These are phyloP conservation scores for Aspergillus felis DNA, from an alignment of 2,329 filamentous ascomycete genomes.

Conservation along the genomic window DNA sequence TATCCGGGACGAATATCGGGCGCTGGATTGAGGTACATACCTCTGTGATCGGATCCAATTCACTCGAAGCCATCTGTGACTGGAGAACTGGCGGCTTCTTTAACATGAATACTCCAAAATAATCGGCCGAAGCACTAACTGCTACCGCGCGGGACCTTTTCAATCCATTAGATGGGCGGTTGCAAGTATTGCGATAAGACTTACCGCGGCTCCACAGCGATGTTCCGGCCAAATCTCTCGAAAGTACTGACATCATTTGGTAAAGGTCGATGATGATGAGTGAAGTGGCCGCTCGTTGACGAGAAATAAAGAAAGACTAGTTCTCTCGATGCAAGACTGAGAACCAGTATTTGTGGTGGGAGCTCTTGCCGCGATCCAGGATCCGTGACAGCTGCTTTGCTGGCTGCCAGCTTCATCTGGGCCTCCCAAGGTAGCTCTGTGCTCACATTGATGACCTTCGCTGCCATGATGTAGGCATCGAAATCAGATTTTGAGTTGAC, in stretches of 20 bases:
- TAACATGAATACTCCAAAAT: slow-evolving; percentile 69
- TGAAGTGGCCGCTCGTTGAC: slow-evolving; percentile 53
- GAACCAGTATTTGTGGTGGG: slow-evolving; percentile 75
- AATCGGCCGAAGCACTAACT: slow-evolving; percentile 65
- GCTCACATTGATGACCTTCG: slow-evolving; percentile 65
- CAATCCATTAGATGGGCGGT: slow-evolving; percentile 8
- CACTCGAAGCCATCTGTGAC: slow-evolving; percentile 46
- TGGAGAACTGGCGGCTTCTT: slow-evolving; percentile 53
- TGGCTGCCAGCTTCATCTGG: slow-evolving; percentile 23
- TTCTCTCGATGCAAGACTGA: slow-evolving; percentile 70
- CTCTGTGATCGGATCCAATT: slow-evolving; percentile 58
- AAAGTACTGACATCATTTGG: slow-evolving; percentile 53
- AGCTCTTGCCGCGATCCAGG: slow-evolving; percentile 30
- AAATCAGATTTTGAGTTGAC: slow-evolving; percentile 78
- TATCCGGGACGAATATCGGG: slow-evolving; percentile 15
- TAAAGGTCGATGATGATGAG: slow-evolving; percentile 56
- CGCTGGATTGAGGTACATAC: slow-evolving; percentile 33
- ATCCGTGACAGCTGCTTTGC: slow-evolving; percentile 6
- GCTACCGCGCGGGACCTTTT: slow-evolving; percentile 55
- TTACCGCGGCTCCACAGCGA: slow-evolving; percentile 75
- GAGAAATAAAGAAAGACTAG: slow-evolving; percentile 72
- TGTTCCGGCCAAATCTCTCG: slow-evolving; percentile 58
- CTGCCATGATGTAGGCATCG: slow-evolving; percentile 71
- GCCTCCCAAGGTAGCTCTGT: slow-evolving; percentile 37
- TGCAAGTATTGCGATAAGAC: slow-evolving; percentile 17